Evolutionary conservation across 2,329 filamentous ascomycete species (phyloP), one percentile per base, ranked within the genome.

Genomic region (Pseudogymnoascus sp.): DNA sequence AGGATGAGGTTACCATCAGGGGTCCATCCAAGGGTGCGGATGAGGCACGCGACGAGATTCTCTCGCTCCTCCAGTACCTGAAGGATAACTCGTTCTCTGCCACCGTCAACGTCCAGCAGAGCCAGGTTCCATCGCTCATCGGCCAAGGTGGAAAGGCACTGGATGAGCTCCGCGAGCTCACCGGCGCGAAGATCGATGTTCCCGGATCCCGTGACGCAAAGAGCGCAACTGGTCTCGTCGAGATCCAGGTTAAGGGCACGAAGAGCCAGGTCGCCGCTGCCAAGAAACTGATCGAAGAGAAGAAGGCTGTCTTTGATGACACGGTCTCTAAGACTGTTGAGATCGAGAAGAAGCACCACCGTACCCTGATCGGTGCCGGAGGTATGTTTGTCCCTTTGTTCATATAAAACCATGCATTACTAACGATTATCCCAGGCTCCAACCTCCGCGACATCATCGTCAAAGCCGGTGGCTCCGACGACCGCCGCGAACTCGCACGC

Each of bases 261-360:
- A 95, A 96, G 79, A 81, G 89, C 68, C 89, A 95, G 73, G 95
- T 99, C 60, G 88, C 92, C 59, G 89, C 93, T 69, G 93, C 95
- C 3, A 95, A 95, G 84, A 95, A 95, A 78, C 78, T 95, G 60
- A 82, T 99, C 23, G 87, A 93, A 75, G 89, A 95, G 77, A 92
- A 93, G 78, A 88, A 89, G 62, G 88, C 88, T 65, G 82, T 92
- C 18, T 97, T 97, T 69, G 92, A 97, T 71, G 88, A 95, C 68
- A 96, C 91, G n/a, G 82, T 97, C 60, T 85, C 88, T 14, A 87
- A 88, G 78, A 91, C 87, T 11, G 80, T 99, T 59, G 89, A 96
- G 36, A 87, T 99, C n/a, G 93, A 97, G 69, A 90, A 91, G 79
- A 96, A 96, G 80, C 87, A 95, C 76, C 95, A 99, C 78, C 88